A percentile compares a stretch with the other conserved stretches of the same genome.
phyloP scores from a whole-genome alignment of 805 yeast species.

The Candida chilensis region DNA sequence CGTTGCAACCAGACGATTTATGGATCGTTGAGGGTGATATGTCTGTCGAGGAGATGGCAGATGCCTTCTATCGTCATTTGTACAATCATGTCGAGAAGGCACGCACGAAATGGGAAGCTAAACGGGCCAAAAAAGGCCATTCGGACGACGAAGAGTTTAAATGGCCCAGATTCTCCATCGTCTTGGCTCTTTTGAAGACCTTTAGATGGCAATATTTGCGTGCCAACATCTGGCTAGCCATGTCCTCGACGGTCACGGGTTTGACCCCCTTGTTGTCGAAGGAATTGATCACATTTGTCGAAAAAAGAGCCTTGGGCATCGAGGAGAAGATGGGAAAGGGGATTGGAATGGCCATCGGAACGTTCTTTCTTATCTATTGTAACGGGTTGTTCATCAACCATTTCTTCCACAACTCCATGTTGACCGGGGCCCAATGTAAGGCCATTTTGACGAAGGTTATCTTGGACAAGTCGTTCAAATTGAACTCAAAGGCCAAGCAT shows the following conservation, averaged over 20 bases:
- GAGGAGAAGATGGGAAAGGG: slow-evolving; percentile 44
- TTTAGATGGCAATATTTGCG: slow-evolving; percentile 34
- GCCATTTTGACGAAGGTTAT: slow-evolving; percentile 65
- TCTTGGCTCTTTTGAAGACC: slow-evolving; percentile 38
- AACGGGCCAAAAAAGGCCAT: slow-evolving; percentile 9
- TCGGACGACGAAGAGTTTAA: too few species aligned
- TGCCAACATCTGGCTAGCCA: slow-evolving; percentile 28
- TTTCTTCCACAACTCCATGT: slow-evolving; percentile 50
- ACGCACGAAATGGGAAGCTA: slow-evolving; percentile 16
- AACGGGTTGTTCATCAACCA: slow-evolving; percentile 48
- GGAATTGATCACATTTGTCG: slow-evolving; percentile 58
- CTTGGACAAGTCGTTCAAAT: slow-evolving; percentile 55
- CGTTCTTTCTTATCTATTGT: slow-evolving; percentile 42
- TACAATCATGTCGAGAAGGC: too few species aligned
- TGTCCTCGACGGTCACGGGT: slow-evolving; percentile 40
- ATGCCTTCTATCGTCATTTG: slow-evolving; percentile 22
- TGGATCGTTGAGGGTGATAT: slow-evolving; percentile 33
- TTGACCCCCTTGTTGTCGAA: slow-evolving; percentile 61
- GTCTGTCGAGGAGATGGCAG: slow-evolving; percentile 31
- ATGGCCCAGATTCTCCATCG: slow-evolving; percentile 30
- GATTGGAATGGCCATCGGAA: slow-evolving; percentile 69
- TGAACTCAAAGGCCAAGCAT: slow-evolving; percentile 51
- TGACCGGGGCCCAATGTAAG: slow-evolving; percentile 66
- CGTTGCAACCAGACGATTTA: slow-evolving; percentile 57
- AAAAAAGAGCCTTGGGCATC: slow-evolving; percentile 32